phyloP scores from a whole-genome alignment of 257 asterid genomes.

The Nicotiana attenuata region DNA sequence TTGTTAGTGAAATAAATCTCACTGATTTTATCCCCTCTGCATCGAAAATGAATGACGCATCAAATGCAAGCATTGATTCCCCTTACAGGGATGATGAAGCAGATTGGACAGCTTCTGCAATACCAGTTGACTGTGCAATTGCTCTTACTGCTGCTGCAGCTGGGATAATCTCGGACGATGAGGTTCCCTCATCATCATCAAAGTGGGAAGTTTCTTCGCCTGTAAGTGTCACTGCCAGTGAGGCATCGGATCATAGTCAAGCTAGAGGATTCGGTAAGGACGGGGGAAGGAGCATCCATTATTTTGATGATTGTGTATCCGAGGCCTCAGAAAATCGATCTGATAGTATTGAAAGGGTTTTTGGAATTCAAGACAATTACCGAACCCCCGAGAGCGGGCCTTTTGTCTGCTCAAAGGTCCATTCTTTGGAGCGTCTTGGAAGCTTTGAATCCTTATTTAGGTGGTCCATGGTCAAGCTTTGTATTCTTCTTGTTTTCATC shows the following conservation, averaged over 20 bases:
- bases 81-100: slow-evolving; percentile 36
- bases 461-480: slow-evolving; percentile 22
- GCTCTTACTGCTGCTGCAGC: slow-evolving; percentile 81
- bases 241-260: slow-evolving; percentile 48
- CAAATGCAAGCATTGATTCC: slow-evolving; percentile 35
- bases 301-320: slow-evolving; percentile 39
- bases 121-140: slow-evolving; percentile 55
- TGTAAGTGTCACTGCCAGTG: slow-evolving; percentile 45
- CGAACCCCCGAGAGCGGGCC: slow-evolving; percentile 38
- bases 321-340: slow-evolving; percentile 42
- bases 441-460: slow-evolving; percentile 71
- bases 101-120: slow-evolving; percentile 70
- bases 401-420: slow-evolving; percentile 26
- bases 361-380: slow-evolving; percentile 18
- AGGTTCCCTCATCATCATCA: slow-evolving; percentile 40
- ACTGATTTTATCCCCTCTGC: slow-evolving; percentile 38
- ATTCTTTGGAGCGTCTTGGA: slow-evolving; percentile 36
- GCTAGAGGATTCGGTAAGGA: slow-evolving; percentile 44
- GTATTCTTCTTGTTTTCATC: not conserved
- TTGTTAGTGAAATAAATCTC: slow-evolving; percentile 54
- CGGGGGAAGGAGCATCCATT: slow-evolving; percentile 27
- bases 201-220: slow-evolving; percentile 53
- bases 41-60: slow-evolving; percentile 26
- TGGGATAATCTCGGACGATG: slow-evolving; percentile 64
- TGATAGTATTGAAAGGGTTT: slow-evolving; percentile 23